Evolutionary conservation across 768 basidiomycete species (phyloP), one percentile per base, ranked within the genome.

Genomic region (Amyloporia xantha): DNA sequence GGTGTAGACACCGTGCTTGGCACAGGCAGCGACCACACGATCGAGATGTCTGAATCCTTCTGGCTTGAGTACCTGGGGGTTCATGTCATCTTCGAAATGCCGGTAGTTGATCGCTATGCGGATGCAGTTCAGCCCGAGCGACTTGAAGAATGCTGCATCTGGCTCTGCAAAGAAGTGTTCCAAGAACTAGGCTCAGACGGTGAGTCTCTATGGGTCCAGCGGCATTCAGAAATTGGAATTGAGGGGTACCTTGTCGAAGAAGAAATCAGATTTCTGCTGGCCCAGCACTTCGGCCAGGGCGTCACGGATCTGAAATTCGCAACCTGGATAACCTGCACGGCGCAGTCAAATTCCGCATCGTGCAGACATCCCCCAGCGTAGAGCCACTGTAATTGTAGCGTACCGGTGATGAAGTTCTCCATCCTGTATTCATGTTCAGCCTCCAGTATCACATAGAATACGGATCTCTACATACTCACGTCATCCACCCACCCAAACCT

Each of bases 401-500:
- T 24, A 79, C 78, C 81, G 48, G 79, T 76, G 49, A 86, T 84
- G 59, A 86, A 86, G 65, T 86, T 86, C 66, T 86, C 84, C 83
- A 84, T 82, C 64, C 81, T 84, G 37, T 45, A 23, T 4, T 7
- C 15, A 33, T 33, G n/a, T 7, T 4, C 4, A 28, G n/a, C 28
- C 35, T 54, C 46, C 42, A 12, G 24, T n/a, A n/a, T n/a, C n/a
- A n/a, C 9, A 33, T 33, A 33, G 30, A 33, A n/a, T 15, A 33
- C 30, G 15, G 30, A 33, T 33, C 30, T 7, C 9, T 39, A 17
- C 38, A 39, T n/a, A 26, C 46, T 5, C 59, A 88, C 86, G 82
- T 88, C 83, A 91, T 85, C 86, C 86, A 88, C 61, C 87, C 86
- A 55, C 86, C 86, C 17, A 89, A 67, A 12, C 86, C 84, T 44